Conservation (phyloP, 2,329 filamentous ascomycete species). For the Aspergillus sclerotialis region DNA sequence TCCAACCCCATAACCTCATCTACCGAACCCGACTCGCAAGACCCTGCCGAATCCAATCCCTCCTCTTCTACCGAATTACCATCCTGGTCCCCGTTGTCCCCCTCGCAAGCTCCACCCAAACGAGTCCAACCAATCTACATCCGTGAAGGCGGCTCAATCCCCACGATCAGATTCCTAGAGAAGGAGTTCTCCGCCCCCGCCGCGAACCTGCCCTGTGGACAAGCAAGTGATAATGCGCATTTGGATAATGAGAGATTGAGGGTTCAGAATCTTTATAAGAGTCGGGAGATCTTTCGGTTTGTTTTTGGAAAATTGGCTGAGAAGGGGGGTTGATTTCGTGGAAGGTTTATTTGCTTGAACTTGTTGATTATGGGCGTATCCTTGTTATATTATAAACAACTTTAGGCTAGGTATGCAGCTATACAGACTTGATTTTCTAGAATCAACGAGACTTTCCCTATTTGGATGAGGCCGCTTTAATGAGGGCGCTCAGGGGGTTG, state of each 20-base stretch:
- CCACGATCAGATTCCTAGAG: constrained; percentile 86
- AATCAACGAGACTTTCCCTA: constrained; percentile 1
- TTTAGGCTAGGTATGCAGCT: constrained; percentile 5
- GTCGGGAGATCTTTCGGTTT: constrained; percentile 79
- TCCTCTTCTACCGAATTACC: not conserved
- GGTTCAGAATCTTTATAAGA: constrained; percentile 81
- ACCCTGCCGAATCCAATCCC: constrained; percentile 1
- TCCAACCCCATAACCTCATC: not conserved
- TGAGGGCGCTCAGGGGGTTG: constrained; percentile 4
- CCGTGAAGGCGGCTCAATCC: constrained; percentile 90
- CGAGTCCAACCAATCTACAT: constrained; percentile 72
- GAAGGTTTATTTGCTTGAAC: no score
- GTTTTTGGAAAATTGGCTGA: constrained; percentile 66
- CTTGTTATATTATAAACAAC: no score
- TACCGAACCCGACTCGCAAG: constrained; percentile 1
- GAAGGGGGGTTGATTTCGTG: constrained; percentile 12
- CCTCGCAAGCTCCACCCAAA: no score
- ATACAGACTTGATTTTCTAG: constrained; percentile 11
- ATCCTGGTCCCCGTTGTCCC: no score
- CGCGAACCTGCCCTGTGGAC: constrained; percentile 87
- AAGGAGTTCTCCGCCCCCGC: constrained; percentile 89
- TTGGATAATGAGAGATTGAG: constrained; percentile 91
- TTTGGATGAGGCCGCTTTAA: constrained; percentile 4
- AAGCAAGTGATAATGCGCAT: constrained; percentile 90
- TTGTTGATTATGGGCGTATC: no score